These are phyloP conservation scores for Epichloe sp. DNA, from an alignment of 2,329 filamentous ascomycete genomes.

Conservation along the genomic window DNA sequence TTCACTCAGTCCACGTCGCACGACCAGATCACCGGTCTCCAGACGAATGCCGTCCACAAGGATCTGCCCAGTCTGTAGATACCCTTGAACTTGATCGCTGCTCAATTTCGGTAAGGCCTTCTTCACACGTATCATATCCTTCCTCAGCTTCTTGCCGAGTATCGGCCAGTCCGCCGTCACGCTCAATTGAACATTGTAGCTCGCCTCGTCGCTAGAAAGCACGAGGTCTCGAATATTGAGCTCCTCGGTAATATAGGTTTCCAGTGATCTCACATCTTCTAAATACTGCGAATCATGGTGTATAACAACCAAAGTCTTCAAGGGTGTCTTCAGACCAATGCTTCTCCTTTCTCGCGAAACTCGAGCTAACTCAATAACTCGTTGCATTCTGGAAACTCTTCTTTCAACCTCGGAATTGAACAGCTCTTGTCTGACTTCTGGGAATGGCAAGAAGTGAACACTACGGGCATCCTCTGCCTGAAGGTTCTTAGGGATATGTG, in stretches of 20 bases:
- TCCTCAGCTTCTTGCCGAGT: slow-evolving; percentile 93
- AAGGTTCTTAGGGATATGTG: slow-evolving; percentile 63
- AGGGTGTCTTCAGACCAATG: slow-evolving; percentile 77
- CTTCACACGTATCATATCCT: slow-evolving; percentile 83
- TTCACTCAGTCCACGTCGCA: slow-evolving; percentile 67
- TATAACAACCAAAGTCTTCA: slow-evolving; percentile 82
- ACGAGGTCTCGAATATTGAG: slow-evolving; percentile 80
- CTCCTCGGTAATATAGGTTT: slow-evolving; percentile 84
- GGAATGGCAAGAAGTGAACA: slow-evolving; percentile 87
- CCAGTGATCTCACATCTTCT: slow-evolving; percentile 71
- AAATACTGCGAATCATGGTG: slow-evolving; percentile 74
- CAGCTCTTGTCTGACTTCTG: slow-evolving; percentile 74
- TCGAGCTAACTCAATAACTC: slow-evolving; percentile 81
- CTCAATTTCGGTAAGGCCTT: slow-evolving; percentile 71
- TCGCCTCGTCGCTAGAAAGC: slow-evolving; percentile 73
- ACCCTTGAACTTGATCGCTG: slow-evolving; percentile 69
- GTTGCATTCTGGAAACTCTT: slow-evolving; percentile 82
- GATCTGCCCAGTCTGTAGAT: slow-evolving; percentile 60
- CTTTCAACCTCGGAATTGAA: slow-evolving; percentile 81
- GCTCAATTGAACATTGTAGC: slow-evolving; percentile 86
- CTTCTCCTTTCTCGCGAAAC: slow-evolving; percentile 74
- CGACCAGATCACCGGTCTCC: slow-evolving; percentile 62
- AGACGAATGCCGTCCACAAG: slow-evolving; percentile 77
- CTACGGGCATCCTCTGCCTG: slow-evolving; percentile 63
- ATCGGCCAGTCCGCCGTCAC: slow-evolving; percentile 87